Conservation (phyloP, 306 rosid species). For the Pueraria montana region DNA sequence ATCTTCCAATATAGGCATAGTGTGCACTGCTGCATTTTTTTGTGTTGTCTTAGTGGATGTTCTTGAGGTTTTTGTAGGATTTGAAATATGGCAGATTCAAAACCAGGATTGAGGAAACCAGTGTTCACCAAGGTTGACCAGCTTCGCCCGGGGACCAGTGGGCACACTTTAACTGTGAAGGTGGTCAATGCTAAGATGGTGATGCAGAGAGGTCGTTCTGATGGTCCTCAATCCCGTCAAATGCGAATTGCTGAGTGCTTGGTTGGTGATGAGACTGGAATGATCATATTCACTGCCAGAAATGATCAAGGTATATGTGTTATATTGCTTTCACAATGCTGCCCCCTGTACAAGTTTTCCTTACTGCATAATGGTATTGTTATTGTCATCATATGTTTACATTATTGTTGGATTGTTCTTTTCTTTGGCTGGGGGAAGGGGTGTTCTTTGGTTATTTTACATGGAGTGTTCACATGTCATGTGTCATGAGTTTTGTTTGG, state of each 20-base stretch:
- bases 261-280: slow-evolving; percentile 95
- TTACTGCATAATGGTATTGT: slow-evolving; percentile 21
- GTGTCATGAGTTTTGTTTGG: background rate
- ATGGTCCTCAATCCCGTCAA: slow-evolving; percentile 94
- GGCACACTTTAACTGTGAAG: slow-evolving; percentile 68
- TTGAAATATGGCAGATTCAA: slow-evolving; percentile 78
- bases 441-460: background rate
- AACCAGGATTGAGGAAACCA: slow-evolving; percentile 89
- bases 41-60: slow-evolving; percentile 16
- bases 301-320: slow-evolving; percentile 86
- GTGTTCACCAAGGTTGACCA: slow-evolving; percentile 90
- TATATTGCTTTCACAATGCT: slow-evolving; percentile 42
- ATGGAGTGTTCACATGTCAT: background rate
- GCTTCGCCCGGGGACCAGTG: slow-evolving; percentile 89
- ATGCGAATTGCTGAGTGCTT: slow-evolving; percentile 96
- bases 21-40: background rate
- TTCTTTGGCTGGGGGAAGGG: background rate
- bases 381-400: background rate
- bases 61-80: slow-evolving; percentile 50
- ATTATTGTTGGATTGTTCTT: background rate
- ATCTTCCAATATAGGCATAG: background rate
- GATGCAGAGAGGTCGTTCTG: slow-evolving; percentile 85
- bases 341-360: slow-evolving; percentile 8
- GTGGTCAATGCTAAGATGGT: slow-evolving; percentile 90
- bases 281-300: slow-evolving; percentile 89